phyloP scores from a whole-genome alignment of 352 stramenopile genomes.

The Phytophthora pluvialis region DNA sequence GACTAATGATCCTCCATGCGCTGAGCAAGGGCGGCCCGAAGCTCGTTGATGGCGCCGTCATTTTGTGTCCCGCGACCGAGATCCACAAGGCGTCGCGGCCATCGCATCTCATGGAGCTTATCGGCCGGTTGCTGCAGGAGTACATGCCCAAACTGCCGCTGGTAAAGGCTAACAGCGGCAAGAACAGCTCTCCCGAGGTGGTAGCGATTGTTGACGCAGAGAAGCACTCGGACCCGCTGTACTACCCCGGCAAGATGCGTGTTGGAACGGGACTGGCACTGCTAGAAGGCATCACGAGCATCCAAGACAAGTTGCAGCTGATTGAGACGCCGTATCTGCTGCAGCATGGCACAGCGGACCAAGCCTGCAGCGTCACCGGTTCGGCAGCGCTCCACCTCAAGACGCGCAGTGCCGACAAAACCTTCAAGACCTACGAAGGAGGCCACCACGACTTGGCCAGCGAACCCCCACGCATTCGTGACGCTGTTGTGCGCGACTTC shows the following conservation, averaged over 20 bases:
- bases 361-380: slow-evolving; percentile 71
- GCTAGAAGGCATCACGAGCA: slow-evolving; percentile 58
- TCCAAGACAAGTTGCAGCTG: slow-evolving; percentile 61
- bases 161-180: slow-evolving; percentile 58
- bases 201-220: slow-evolving; percentile 57
- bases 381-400: slow-evolving; percentile 63
- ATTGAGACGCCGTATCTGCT: slow-evolving; percentile 83
- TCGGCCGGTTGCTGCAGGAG: slow-evolving; percentile 60
- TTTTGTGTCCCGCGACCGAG: slow-evolving; percentile 72
- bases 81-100: slow-evolving; percentile 66
- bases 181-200: slow-evolving; percentile 70
- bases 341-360: slow-evolving; percentile 74
- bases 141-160: slow-evolving; percentile 74
- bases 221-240: slow-evolving; percentile 68
- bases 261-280: slow-evolving; percentile 79
- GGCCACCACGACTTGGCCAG: slow-evolving; percentile 77
- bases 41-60: slow-evolving; percentile 73
- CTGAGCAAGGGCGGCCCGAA: slow-evolving; percentile 51
- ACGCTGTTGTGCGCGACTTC: slow-evolving; percentile 74
- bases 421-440: slow-evolving; percentile 64
- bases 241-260: slow-evolving; percentile 76
- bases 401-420: slow-evolving; percentile 71
- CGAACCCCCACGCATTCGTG: slow-evolving; percentile 66
- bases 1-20: slow-evolving; percentile 67
- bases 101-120: slow-evolving; percentile 47